These are phyloP conservation scores for Closterium sp. DNA, from an alignment of 139 green algal genomes.

Conservation along the genomic window DNA sequence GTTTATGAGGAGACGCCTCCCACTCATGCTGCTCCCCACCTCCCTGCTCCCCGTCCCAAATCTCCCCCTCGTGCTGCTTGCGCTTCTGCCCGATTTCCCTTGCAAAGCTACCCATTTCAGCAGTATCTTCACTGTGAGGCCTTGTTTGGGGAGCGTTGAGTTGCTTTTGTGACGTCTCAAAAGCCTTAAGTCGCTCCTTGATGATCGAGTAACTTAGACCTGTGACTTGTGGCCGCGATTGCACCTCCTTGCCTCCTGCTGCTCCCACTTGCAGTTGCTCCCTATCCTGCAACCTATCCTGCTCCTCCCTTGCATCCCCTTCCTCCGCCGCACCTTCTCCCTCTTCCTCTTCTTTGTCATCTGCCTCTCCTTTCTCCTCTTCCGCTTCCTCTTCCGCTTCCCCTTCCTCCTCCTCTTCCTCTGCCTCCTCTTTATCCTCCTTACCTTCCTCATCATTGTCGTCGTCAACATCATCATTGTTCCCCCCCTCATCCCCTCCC, in stretches of 20 bases:
- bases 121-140: no score
- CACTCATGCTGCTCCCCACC: background rate
- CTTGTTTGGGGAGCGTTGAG: no score
- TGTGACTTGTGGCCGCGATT: no score
- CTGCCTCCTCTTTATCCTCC: constrained; percentile 2
- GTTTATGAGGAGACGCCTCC: background rate
- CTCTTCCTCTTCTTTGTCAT: background rate
- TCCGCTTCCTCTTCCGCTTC: background rate
- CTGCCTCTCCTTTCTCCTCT: background rate
- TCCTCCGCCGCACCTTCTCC: background rate
- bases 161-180: no score
- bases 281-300: background rate
- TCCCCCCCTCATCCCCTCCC: background rate
- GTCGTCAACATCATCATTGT: background rate
- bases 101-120: no score
- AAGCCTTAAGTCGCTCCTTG: no score
- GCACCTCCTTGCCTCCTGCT: no score
- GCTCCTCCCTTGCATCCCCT: background rate
- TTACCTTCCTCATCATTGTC: background rate
- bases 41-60: no score
- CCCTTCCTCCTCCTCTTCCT: background rate
- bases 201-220: no score
- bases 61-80: background rate
- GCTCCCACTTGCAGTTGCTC: no score
- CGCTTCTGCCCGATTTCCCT: background rate